phyloP scores from a whole-genome alignment of 2,329 filamentous ascomycete genomes.

The Meredithiella fracta region DNA sequence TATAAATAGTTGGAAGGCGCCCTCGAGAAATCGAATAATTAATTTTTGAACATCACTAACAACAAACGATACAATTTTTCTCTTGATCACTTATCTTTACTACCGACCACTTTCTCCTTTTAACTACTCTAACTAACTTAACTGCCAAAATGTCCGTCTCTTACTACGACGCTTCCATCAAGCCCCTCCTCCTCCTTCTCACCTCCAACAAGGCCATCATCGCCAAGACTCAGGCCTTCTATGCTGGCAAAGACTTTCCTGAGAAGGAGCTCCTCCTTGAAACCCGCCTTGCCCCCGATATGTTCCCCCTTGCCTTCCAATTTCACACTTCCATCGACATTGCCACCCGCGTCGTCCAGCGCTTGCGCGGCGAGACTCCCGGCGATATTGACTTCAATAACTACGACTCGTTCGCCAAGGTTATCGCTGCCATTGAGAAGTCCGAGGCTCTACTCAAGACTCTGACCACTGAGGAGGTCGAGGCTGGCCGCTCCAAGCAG shows the following conservation, averaged over 20 bases:
- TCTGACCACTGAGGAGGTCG: constrained; percentile 17
- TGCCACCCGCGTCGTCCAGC: not conserved
- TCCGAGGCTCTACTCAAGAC: constrained; percentile 2
- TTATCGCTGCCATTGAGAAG: not conserved
- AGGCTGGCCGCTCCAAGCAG: constrained; percentile 20
- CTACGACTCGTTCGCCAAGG: constrained; percentile 2
- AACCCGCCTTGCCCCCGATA: constrained; percentile 21
- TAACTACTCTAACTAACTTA: not conserved
- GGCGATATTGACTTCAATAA: not conserved
- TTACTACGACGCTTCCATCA: constrained; percentile 7
- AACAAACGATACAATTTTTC: not conserved
- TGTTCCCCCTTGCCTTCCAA: constrained; percentile 24
- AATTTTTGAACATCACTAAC: not conserved
- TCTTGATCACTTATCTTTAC: not conserved
- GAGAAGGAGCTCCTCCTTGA: constrained; percentile 8
- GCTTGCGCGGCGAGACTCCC: constrained; percentile 4
- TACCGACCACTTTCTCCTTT: not conserved
- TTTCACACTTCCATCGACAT: constrained; percentile 5
- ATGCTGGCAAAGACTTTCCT: not conserved
- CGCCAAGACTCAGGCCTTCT: constrained; percentile 6
- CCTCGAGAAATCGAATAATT: not conserved
- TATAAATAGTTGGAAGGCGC: not conserved
- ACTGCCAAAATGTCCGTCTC: constrained; percentile 10
- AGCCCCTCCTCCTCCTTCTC: not conserved
- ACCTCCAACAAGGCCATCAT: constrained; percentile 1